Conservation (phyloP, 306 rosid species). For the Prinsepia uniflora region DNA sequence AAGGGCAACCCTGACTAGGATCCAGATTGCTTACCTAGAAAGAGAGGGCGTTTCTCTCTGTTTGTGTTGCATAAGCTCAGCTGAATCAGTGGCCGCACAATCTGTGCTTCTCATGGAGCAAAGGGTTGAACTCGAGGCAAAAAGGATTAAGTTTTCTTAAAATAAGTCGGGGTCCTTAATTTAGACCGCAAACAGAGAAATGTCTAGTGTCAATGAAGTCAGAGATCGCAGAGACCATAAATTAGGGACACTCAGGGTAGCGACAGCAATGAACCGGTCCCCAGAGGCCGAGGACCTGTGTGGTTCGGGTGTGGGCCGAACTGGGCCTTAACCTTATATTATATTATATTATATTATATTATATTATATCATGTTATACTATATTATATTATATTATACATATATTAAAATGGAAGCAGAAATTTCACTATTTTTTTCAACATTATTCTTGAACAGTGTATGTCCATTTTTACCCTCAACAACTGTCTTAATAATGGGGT, state of each 20-base stretch:
- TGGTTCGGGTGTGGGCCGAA: constrained; percentile 3
- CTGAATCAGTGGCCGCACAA: background rate
- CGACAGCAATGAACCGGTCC: background rate
- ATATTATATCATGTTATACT: no score
- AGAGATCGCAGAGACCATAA: background rate
- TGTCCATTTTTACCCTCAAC: no score
- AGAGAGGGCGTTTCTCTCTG: constrained; percentile 1
- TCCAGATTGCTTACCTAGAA: constrained; percentile 23
- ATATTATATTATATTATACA: no score
- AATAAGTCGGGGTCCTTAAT: background rate
- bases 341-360: no score
- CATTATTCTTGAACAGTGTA: no score
- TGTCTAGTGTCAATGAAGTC: background rate
- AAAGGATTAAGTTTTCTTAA: background rate
- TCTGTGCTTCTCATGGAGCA: constrained; percentile 3
- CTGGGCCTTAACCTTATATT: background rate
- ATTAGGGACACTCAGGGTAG: background rate
- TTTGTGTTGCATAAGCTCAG: constrained; percentile 15
- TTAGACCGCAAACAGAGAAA: background rate
- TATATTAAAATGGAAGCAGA: no score
- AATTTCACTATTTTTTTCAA: no score
- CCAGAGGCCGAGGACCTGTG: background rate
- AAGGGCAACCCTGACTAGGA: background rate
- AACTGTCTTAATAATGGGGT: no score
- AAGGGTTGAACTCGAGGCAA: background rate